These are phyloP conservation scores for Penicillium mononematosum DNA, from an alignment of 495 filamentous ascomycete species.

Conservation along the genomic window DNA sequence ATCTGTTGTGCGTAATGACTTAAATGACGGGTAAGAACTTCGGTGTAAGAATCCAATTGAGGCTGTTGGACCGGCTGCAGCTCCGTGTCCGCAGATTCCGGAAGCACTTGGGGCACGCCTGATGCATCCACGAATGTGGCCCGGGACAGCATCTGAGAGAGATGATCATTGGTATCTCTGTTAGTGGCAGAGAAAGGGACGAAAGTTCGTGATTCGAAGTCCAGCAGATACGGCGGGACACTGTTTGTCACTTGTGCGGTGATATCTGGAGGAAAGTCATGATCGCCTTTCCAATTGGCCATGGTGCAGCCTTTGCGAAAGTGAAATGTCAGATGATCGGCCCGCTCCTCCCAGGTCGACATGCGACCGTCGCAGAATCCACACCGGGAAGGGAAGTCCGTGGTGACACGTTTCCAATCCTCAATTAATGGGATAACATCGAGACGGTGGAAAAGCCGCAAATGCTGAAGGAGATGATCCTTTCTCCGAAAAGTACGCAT, in stretches of 20 bases:
- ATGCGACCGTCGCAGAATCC: slow-evolving; percentile 63
- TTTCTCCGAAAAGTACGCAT: slow-evolving; percentile 77
- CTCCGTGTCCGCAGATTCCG: too few species aligned
- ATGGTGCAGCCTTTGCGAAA: slow-evolving; percentile 63
- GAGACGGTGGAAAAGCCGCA: slow-evolving; percentile 66
- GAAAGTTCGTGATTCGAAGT: slow-evolving; percentile 26
- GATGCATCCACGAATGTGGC: background rate
- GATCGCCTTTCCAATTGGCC: slow-evolving; percentile 68
- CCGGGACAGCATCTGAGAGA: slow-evolving; percentile 16
- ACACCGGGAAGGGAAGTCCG: slow-evolving; percentile 60
- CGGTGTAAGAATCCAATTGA: slow-evolving; percentile 15
- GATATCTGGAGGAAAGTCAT: slow-evolving; percentile 63
- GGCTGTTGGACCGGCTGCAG: background rate
- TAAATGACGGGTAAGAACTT: slow-evolving; percentile 23
- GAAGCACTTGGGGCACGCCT: background rate
- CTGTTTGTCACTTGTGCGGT: slow-evolving; percentile 60
- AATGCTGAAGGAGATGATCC: slow-evolving; percentile 75
- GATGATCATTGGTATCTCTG: slow-evolving; percentile 19
- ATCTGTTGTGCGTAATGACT: slow-evolving; percentile 22
- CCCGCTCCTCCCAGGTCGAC: slow-evolving; percentile 58
- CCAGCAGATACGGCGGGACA: slow-evolving; percentile 53
- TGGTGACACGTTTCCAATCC: slow-evolving; percentile 61
- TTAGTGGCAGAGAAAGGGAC: slow-evolving; percentile 33
- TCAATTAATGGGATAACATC: slow-evolving; percentile 62
- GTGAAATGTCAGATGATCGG: slow-evolving; percentile 62